These are phyloP conservation scores for Vaccinium darrowii DNA, from an alignment of 148 eudicot genomes.

Conservation along the genomic window DNA sequence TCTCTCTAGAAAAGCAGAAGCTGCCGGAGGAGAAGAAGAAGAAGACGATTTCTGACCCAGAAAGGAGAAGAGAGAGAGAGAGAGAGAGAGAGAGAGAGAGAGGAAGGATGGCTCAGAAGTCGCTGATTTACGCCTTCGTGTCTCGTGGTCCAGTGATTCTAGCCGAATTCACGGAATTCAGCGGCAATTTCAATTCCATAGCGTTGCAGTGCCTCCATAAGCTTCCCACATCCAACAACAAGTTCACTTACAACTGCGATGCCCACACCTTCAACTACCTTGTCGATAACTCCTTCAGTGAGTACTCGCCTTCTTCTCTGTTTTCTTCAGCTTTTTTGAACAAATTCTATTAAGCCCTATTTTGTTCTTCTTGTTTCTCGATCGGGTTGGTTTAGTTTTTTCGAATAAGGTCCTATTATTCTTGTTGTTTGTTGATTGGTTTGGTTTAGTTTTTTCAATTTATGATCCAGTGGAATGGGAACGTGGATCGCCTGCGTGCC, in stretches of 20 bases:
- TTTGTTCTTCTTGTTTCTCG: no score
- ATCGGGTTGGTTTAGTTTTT: not conserved
- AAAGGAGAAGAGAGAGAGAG: not conserved
- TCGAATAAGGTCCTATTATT: not conserved
- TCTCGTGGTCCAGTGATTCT: slow-evolving; percentile 27
- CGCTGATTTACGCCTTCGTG: slow-evolving; percentile 34
- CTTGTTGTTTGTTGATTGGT: not conserved
- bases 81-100: no score
- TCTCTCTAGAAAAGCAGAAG: not conserved
- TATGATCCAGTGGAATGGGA: not conserved
- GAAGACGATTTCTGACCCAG: slow-evolving; percentile 1
- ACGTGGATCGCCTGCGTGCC: not conserved
- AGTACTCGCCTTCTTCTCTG: not conserved
- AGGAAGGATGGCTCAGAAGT: slow-evolving; percentile 20
- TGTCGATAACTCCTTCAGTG: slow-evolving; percentile 24
- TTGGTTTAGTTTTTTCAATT: not conserved
- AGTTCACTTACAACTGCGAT: slow-evolving; percentile 33
- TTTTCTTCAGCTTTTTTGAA: not conserved
- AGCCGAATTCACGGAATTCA: slow-evolving; percentile 33
- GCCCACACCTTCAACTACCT: slow-evolving; percentile 36
- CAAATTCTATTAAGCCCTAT: not conserved
- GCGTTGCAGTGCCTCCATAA: slow-evolving; percentile 39
- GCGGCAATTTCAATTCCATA: slow-evolving; percentile 31
- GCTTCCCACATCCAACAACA: slow-evolving; percentile 31
- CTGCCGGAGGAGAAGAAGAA: not conserved